A percentile compares a stretch with the other conserved stretches of the same genome.
phyloP scores from a whole-genome alignment of 169 alveolate species.

The Eimeria maxima region DNA sequence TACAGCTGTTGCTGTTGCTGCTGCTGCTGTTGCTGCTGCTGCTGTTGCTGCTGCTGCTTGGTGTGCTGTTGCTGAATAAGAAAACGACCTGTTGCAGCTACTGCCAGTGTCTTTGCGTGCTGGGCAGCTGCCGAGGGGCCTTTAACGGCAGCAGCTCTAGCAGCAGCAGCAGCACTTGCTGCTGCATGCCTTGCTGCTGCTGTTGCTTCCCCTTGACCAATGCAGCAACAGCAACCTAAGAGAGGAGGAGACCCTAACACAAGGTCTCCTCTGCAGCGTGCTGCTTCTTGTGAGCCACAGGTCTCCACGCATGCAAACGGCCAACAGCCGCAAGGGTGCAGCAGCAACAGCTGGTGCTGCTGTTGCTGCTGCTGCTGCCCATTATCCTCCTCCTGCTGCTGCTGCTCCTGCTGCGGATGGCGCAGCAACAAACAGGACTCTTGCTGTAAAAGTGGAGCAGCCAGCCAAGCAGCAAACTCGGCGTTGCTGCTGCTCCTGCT shows the following conservation, averaged over 20 bases:
- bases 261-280: slow-evolving; percentile 44
- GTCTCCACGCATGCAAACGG: slow-evolving; percentile 46
- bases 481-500: slow-evolving; percentile 1
- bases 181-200: slow-evolving; percentile 4
- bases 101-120: slow-evolving; percentile 1
- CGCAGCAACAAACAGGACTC: not conserved
- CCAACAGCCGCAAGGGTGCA: slow-evolving; percentile 52
- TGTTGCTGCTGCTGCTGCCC: slow-evolving; percentile 14
- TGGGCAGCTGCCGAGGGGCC: slow-evolving; percentile 10
- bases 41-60: slow-evolving; percentile 18
- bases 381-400: slow-evolving; percentile 18
- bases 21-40: not conserved
- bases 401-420: slow-evolving; percentile 4
- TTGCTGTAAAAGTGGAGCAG: not conserved
- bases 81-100: slow-evolving; percentile 1
- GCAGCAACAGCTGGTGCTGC: slow-evolving; percentile 48
- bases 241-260: slow-evolving; percentile 24
- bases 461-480: not conserved
- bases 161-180: slow-evolving; percentile 15
- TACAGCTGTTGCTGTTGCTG: slow-evolving; percentile 28
- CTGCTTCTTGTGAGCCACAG: slow-evolving; percentile 37
- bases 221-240: slow-evolving; percentile 52
- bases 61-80: slow-evolving; percentile 28
- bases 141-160: not conserved
- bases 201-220: slow-evolving; percentile 3